Conservation (phyloP, 1,284 basidiomycete genomes). For the Inonotus hispidus region DNA sequence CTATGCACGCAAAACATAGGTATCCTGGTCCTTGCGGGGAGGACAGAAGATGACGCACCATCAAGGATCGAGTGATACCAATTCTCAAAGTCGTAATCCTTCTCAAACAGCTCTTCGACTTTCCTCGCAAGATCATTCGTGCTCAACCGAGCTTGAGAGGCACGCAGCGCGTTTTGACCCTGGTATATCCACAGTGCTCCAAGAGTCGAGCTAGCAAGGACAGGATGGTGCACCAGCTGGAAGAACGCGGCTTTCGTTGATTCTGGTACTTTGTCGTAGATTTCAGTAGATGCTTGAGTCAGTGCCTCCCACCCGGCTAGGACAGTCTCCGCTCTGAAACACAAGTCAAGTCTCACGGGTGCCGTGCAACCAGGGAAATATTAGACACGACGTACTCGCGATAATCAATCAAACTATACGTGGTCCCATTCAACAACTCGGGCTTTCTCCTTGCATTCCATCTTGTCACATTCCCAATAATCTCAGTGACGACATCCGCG, state of each 20-base stretch:
- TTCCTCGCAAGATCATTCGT: conserved; percentile 51
- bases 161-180: conserved; percentile 55
- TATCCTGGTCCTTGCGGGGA: not conserved
- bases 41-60: conserved; percentile 33
- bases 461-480: conserved; percentile 55
- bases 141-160: conserved; percentile 57
- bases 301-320: conserved; percentile 45
- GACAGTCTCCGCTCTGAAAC: conserved; percentile 48
- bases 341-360: not conserved
- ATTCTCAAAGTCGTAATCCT: conserved; percentile 51
- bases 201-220: conserved; percentile 52
- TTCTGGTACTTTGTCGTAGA: conserved; percentile 48
- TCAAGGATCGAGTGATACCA: conserved; percentile 55
- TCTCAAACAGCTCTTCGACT: conserved; percentile 49
- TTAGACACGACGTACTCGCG: conserved; percentile 46
- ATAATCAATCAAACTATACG: conserved; percentile 59
- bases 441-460: conserved; percentile 63
- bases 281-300: conserved; percentile 42
- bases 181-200: conserved; percentile 52
- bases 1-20: conserved; percentile 24
- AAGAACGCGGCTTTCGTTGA: conserved; percentile 54
- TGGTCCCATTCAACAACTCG: conserved; percentile 58
- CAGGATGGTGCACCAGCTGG: conserved; percentile 62
- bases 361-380: conserved; percentile 9
- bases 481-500: conserved; percentile 39